Percentiles rank a stretch among this genome's conserved stretches.
These are phyloP conservation scores for Trapa bicornis DNA, from an alignment of 345 rosid species.

Conservation along the genomic window DNA sequence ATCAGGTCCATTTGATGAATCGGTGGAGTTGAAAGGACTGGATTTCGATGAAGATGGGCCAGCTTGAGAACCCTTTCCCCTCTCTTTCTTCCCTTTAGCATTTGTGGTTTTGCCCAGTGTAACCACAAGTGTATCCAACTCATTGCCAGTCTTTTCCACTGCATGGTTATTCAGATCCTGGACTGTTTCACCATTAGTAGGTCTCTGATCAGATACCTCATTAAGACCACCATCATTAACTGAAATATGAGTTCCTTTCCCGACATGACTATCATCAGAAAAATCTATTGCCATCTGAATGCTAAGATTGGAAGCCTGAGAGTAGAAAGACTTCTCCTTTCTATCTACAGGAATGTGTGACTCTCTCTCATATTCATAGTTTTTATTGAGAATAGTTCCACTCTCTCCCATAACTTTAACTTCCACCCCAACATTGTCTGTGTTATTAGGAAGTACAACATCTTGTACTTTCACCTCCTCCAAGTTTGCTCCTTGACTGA, in stretches of 20 bases:
- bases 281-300: slow-evolving; percentile 45
- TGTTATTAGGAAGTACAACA: slow-evolving; percentile 28
- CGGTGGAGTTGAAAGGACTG: slow-evolving; percentile 46
- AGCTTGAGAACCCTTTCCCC: slow-evolving; percentile 37
- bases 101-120: slow-evolving; percentile 24
- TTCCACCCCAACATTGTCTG: slow-evolving; percentile 32
- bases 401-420: slow-evolving; percentile 46
- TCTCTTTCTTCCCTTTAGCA: slow-evolving; percentile 41
- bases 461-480: slow-evolving; percentile 34
- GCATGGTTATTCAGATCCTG: slow-evolving; percentile 22
- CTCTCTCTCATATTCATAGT: slow-evolving; percentile 23
- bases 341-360: slow-evolving; percentile 22
- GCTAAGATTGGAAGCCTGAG: slow-evolving; percentile 61
- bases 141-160: slow-evolving; percentile 27
- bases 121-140: slow-evolving; percentile 14
- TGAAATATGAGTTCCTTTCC: slow-evolving; percentile 23
- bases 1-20: slow-evolving; percentile 39
- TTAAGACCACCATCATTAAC: slow-evolving; percentile 15
- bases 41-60: slow-evolving; percentile 33
- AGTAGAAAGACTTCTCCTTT: slow-evolving; percentile 45
- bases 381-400: slow-evolving; percentile 21
- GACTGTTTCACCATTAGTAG: slow-evolving; percentile 20
- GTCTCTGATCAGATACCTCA: slow-evolving; percentile 20
- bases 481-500: slow-evolving; percentile 22
- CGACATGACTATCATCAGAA: slow-evolving; percentile 21